These are phyloP conservation scores for Xylaria sp. DNA, from an alignment of 2,329 filamentous ascomycete genomes.

Conservation along the genomic window DNA sequence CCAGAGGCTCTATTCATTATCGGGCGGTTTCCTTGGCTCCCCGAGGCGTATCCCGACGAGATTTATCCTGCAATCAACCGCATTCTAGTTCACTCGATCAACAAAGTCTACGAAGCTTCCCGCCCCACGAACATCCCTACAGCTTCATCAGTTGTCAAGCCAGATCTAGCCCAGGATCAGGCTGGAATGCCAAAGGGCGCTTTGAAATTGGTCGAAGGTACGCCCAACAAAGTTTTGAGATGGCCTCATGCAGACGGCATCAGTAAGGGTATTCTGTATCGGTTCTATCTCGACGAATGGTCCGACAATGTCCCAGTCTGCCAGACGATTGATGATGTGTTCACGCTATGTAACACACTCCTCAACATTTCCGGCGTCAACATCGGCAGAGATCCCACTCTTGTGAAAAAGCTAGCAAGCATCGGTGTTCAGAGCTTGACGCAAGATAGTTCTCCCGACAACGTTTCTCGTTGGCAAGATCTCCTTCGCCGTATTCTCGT, in stretches of 20 bases:
- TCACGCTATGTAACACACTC: slow-evolving; percentile 77
- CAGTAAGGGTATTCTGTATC: slow-evolving; percentile 72
- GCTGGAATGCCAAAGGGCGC: slow-evolving; percentile 63
- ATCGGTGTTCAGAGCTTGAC: slow-evolving; percentile 74
- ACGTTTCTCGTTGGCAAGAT: slow-evolving; percentile 75
- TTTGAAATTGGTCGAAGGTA: slow-evolving; percentile 55
- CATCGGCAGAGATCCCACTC: slow-evolving; percentile 74
- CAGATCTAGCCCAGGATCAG: slow-evolving; percentile 54
- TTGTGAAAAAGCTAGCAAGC: slow-evolving; percentile 76
- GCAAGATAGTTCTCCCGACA: slow-evolving; percentile 63
- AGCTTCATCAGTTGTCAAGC: slow-evolving; percentile 27
- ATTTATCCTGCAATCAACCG: slow-evolving; percentile 72
- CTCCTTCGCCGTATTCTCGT: slow-evolving; percentile 79
- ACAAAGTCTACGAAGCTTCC: slow-evolving; percentile 59
- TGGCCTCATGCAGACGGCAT: slow-evolving; percentile 85
- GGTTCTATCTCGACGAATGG: slow-evolving; percentile 98
- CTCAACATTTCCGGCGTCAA: slow-evolving; percentile 82
- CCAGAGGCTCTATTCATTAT: slow-evolving; percentile 91
- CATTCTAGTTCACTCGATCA: slow-evolving; percentile 74
- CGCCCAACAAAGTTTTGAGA: slow-evolving; percentile 62
- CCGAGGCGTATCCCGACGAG: slow-evolving; percentile 77
- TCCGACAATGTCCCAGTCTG: slow-evolving; percentile 87
- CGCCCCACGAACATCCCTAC: slow-evolving; percentile 31
- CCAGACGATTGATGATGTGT: slow-evolving; percentile 84
- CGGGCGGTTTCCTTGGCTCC: slow-evolving; percentile 86